Base-by-base conservation (phyloP, 345 rosid genomes). In the Dipteronia sinensis region DNA sequence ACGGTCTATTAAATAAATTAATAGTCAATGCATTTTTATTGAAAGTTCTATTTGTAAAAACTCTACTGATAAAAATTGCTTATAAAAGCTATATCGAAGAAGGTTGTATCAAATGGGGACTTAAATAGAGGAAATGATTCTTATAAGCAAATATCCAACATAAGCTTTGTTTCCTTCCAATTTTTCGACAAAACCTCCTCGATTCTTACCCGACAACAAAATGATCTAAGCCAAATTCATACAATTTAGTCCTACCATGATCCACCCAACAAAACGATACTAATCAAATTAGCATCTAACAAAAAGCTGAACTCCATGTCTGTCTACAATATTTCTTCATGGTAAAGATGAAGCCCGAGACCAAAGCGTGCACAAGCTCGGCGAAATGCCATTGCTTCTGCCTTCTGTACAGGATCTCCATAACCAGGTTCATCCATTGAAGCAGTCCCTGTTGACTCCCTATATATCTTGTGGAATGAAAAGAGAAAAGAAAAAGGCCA, bases 331-430 rank as follows among this genome's bases (percentile, higher is more conserved):
- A 88, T 66, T 71, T 94, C 97, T 76, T 94, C 97, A 76, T 92
- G 96, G 76, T 92, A 94, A 69, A 92, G 95, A 82, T 94, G 94
- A 82, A 92, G 97, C 27, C 97, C 98, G 5, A 92, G 93, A 40
- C 98, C 98, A 73, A 94, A 85, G 66, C 94, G 88, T 5, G 94
- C 98, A 81, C 97, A 94, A 6, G 96, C 95, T 67, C 97, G 86
- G 3, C 96, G 90, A 80, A 92, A 94, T 20, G 98, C 97, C 98
- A 94, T 92, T 46, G 96, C 94, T 85, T 94, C 97, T 11, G 98
- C 98, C 84, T 90, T 91, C 79, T 92, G 95, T 56, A 91, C 90
- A 64, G 97, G 89, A 88, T 94, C 95, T 44, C 97, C 97, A 61
- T 87, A 89, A 65, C 94, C 93, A 27, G 47, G 75, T 40, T 86